Base-by-base conservation (phyloP, 768 basidiomycete genomes). In the Collybiopsis confluens region DNA sequence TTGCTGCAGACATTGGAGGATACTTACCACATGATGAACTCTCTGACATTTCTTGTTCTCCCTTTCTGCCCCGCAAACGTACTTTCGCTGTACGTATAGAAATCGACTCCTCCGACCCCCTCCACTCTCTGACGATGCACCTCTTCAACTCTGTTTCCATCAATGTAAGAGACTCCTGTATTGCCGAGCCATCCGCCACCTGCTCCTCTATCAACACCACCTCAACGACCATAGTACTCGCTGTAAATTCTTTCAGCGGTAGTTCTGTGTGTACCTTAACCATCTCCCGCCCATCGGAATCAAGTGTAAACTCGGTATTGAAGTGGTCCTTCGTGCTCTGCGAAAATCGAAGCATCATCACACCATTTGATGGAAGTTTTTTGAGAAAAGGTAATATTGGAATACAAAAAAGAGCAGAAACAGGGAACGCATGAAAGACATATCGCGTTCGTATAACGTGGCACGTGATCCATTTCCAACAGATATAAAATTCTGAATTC, bases 71-170 rank as follows among this genome's bases (percentile, higher is more conserved):
- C 33, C 35, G 33, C 33, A 48, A 35, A 36, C 30, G 47, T 35
- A 48, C 47, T 33, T 48, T 48, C 47, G 37, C 47, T 48, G n/a
- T 35, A 48, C 11, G 47, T 36, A 21, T 48, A 48, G 26, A 48
- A 48, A 48, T 37, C 35, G 21, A 48, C 37, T 23, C 37, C 33
- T 21, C 47, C 47, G 1, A 48, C 35, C 16, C 47, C 37, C 20
- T 48, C 47, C 6, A 48, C 47, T 36, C 47, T 38, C 20, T 48
- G 47, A 24, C 37, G 47, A 48, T 48, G 47, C 5, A 36, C 33
- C 21, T 35, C 47, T n/a, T 24, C 35, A 23, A 36, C 24, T 48
- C 37, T 6, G 35, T 33, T 48, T 36, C 37, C 30, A 33, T 6
- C n/a, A n/a, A n/a, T n/a, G n/a, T n/a, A n/a, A n/a, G n/a, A n/a